These are phyloP conservation scores for Rubia balearica DNA, from an alignment of 305 asterid genomes.

Conservation along the genomic window DNA sequence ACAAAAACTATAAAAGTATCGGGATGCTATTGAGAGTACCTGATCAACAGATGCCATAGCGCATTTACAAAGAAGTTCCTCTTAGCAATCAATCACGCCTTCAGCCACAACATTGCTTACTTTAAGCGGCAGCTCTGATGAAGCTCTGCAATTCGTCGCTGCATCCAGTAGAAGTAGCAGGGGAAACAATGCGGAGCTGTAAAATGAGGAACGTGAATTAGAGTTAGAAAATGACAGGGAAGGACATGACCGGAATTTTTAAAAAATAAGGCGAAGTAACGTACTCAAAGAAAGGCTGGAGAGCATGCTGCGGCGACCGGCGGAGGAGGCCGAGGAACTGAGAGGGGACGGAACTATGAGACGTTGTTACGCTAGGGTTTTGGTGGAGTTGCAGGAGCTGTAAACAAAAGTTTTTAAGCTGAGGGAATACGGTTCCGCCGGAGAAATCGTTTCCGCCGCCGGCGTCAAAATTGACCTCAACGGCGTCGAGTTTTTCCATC, in stretches of 20 bases:
- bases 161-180: slow-evolving; percentile 81
- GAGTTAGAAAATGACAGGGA: too few relatives aligned
- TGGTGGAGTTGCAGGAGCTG: slow-evolving; percentile 57
- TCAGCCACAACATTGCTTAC: slow-evolving; percentile 76
- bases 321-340: slow-evolving; percentile 55
- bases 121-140: slow-evolving; percentile 33
- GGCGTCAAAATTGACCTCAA: background rate
- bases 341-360: slow-evolving; percentile 10
- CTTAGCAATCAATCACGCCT: slow-evolving; percentile 60
- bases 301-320: slow-evolving; percentile 37
- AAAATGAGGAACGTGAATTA: slow-evolving; percentile 17
- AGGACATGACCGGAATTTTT: too few relatives aligned
- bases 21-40: slow-evolving; percentile 34
- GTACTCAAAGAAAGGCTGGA: slow-evolving; percentile 80
- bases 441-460: background rate
- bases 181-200: slow-evolving; percentile 82
- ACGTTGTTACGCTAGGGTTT: slow-evolving; percentile 33
- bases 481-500: background rate
- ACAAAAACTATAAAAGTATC: background rate
- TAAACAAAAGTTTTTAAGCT: slow-evolving; percentile 53
- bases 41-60: slow-evolving; percentile 67
- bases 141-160: slow-evolving; percentile 63
- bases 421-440: slow-evolving; percentile 33
- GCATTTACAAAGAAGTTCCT: slow-evolving; percentile 78
- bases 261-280: background rate